Evolutionary conservation across 768 basidiomycete species (phyloP).

Genomic region (Mycena pura): DNA sequence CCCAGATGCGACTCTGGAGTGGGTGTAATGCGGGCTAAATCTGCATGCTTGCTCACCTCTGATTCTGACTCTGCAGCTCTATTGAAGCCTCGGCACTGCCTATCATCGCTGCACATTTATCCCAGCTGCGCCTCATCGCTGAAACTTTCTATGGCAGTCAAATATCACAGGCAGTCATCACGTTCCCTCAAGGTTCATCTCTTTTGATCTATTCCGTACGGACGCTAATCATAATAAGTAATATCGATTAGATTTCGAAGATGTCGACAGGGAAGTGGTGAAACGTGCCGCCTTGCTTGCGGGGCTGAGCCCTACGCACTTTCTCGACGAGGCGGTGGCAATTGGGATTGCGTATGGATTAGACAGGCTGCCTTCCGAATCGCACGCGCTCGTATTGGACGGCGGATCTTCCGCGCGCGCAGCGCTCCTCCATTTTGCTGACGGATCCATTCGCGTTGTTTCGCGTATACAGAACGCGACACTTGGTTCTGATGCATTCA

Average conservation of each 20-base stretch:
- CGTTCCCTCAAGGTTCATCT: background rate
- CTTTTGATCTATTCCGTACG: background rate
- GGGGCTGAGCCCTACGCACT: background rate
- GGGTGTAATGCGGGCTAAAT: too few species aligned
- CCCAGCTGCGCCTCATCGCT: background rate
- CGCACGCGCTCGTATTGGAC: background rate
- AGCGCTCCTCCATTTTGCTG: background rate
- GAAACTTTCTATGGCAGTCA: background rate
- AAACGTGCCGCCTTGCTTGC: background rate
- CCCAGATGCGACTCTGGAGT: too few species aligned
- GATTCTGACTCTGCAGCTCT: background rate
- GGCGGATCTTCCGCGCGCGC: background rate
- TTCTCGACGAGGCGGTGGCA: background rate
- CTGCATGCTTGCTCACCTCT: background rate
- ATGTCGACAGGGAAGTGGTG: background rate
- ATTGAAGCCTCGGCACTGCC: background rate
- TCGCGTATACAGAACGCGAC: background rate
- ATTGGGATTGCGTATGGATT: background rate
- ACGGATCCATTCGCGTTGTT: background rate
- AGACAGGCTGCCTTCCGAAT: background rate
- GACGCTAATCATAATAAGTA: background rate
- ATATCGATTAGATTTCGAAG: background rate
- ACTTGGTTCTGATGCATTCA: background rate
- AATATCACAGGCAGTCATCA: slow-evolving; percentile 4
- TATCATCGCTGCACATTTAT: background rate